phyloP scores from a whole-genome alignment of 1,284 basidiomycete genomes.

The Irpex sp. region DNA sequence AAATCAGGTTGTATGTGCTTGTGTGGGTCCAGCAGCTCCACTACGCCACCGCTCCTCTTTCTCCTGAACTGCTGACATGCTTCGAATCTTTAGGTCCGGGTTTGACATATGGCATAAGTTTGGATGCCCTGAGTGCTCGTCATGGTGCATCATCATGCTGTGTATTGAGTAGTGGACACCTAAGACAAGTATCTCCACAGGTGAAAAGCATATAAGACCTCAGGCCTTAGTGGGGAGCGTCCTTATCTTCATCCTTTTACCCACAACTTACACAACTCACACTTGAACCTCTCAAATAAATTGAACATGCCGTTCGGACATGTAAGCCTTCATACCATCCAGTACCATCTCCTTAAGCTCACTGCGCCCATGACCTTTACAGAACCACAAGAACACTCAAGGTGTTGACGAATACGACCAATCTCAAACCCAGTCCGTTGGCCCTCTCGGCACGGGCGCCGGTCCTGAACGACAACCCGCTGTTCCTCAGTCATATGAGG shows the following conservation, averaged over 20 bases:
- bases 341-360: not conserved
- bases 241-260: too few relatives aligned
- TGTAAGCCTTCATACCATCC: conserved; percentile 3
- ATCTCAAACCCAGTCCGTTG: not conserved
- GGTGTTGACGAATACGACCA: not conserved
- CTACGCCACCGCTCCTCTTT: not conserved
- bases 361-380: not conserved
- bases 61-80: not conserved
- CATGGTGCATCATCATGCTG: not conserved
- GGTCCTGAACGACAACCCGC: conserved; percentile 6
- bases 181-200: not conserved
- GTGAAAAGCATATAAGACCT: not conserved
- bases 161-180: not conserved
- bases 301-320: conserved; percentile 16
- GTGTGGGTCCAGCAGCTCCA: conserved; percentile 2
- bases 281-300: not conserved
- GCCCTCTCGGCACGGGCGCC: conserved; percentile 2
- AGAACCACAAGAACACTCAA: conserved; percentile 2
- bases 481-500: not conserved
- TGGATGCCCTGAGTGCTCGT: not conserved
- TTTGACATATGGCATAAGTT: not conserved
- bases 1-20: not conserved
- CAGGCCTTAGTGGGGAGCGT: too few relatives aligned
- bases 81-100: not conserved
- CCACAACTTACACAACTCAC: not conserved